phyloP scores from a whole-genome alignment of 345 rosid genomes.

The Erodium maritimum region DNA sequence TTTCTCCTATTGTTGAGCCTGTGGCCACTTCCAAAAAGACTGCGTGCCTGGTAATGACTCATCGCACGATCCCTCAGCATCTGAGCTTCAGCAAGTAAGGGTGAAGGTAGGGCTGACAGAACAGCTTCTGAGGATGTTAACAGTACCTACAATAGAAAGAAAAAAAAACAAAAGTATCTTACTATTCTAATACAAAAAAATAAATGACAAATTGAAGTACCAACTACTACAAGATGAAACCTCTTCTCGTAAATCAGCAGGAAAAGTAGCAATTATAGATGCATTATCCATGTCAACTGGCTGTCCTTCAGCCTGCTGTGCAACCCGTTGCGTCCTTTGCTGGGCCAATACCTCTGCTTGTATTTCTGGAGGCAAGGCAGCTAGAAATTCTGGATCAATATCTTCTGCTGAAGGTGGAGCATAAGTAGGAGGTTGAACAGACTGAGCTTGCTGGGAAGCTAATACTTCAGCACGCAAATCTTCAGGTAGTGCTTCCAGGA shows the following conservation, averaged over 20 bases:
- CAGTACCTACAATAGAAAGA: constrained; percentile 50
- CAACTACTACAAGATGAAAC: constrained; percentile 25
- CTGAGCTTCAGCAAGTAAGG: constrained; percentile 94
- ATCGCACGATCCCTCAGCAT: constrained; percentile 90
- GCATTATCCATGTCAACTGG: constrained; percentile 99
- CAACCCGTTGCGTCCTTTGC: constrained; percentile 85
- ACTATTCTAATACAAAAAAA: constrained; percentile 3
- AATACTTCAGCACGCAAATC: constrained; percentile 87
- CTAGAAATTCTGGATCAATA: constrained; percentile 94
- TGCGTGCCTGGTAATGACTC: constrained; percentile 96
- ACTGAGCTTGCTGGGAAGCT: constrained; percentile 93
- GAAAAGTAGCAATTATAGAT: constrained; percentile 93
- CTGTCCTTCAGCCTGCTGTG: constrained; percentile 87
- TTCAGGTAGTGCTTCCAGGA: constrained; percentile 92
- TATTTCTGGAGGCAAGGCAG: constrained; percentile 97
- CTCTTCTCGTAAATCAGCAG: constrained; percentile 97
- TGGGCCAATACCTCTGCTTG: constrained; percentile 99
- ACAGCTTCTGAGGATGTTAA: constrained; percentile 94
- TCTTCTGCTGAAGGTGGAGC: constrained; percentile 83
- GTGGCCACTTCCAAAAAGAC: constrained; percentile 77
- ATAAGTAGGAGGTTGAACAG: constrained; percentile 80
- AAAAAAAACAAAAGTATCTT: constrained; percentile 5
- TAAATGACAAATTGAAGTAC: constrained; percentile 8
- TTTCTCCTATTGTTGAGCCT: constrained; percentile 63
- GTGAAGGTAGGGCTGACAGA: constrained; percentile 80